These are phyloP conservation scores for Lentinula novae-zelandiae DNA, from an alignment of 1,284 basidiomycete species.

Conservation along the genomic window DNA sequence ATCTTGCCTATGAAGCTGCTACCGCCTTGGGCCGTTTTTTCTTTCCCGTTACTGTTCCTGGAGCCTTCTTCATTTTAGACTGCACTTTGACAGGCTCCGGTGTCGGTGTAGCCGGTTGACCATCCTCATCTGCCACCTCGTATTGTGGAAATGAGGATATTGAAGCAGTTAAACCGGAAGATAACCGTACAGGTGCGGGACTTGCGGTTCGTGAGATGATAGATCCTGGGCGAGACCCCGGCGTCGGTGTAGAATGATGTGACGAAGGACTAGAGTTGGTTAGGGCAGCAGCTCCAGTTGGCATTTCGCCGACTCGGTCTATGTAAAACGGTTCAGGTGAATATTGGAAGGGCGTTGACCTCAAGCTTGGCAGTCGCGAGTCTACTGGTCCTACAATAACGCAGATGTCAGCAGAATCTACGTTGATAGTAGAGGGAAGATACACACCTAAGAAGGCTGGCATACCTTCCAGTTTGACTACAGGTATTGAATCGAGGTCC, in stretches of 20 bases:
- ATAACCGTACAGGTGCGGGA: slow-evolving; percentile 3
- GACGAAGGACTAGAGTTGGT: slow-evolving; percentile 18
- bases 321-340: slow-evolving; percentile 49
- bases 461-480: slow-evolving; percentile 75
- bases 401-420: background rate
- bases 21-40: slow-evolving; percentile 50
- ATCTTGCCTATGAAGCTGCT: background rate
- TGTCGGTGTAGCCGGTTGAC: slow-evolving; percentile 57
- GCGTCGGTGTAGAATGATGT: slow-evolving; percentile 22
- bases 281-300: slow-evolving; percentile 48
- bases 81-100: slow-evolving; percentile 71
- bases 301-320: slow-evolving; percentile 85
- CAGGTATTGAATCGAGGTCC: slow-evolving; percentile 82
- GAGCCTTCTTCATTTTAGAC: slow-evolving; percentile 56
- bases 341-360: slow-evolving; percentile 29
- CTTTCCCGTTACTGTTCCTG: slow-evolving; percentile 38
- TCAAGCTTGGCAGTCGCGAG: slow-evolving; percentile 34
- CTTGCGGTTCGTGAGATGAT: background rate
- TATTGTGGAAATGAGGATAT: slow-evolving; percentile 59
- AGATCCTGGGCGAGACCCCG: background rate
- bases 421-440: background rate
- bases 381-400: slow-evolving; percentile 23
- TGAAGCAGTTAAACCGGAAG: slow-evolving; percentile 34
- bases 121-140: slow-evolving; percentile 45
- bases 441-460: slow-evolving; percentile 42